Conservation (phyloP, 1,284 basidiomycete genomes). For the Trichosporon inkin region DNA sequence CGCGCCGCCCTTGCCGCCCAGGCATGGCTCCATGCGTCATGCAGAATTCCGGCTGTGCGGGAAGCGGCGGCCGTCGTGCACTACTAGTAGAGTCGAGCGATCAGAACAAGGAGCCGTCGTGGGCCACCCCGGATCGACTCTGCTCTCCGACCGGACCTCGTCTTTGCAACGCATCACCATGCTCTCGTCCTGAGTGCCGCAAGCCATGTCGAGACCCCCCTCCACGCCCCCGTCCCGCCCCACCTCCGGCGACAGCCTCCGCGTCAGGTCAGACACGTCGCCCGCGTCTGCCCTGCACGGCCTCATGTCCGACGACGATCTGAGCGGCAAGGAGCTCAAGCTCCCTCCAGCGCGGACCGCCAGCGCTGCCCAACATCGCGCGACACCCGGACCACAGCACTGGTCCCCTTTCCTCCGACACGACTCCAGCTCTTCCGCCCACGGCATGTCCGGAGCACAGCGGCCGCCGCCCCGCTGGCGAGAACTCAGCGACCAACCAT, state of each 20-base stretch:
- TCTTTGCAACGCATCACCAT: not conserved
- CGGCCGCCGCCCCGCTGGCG: slow-evolving; percentile 17
- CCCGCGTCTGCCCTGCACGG: slow-evolving; percentile 4
- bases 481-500: slow-evolving; percentile 13
- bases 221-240: not conserved
- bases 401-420: slow-evolving; percentile 2
- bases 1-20: too few species aligned
- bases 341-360: slow-evolving; percentile 8
- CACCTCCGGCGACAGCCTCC: slow-evolving; percentile 1
- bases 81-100: too few species aligned
- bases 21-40: not conserved
- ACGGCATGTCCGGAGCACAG: not conserved
- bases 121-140: not conserved
- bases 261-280: slow-evolving; percentile 4
- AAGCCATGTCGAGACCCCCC: not conserved
- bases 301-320: slow-evolving; percentile 8
- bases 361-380: not conserved
- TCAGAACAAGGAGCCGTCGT: not conserved
- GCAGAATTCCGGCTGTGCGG: slow-evolving; percentile 4
- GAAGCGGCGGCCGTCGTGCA: slow-evolving; percentile 1
- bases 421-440: not conserved
- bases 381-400: not conserved
- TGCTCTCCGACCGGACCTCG: not conserved
- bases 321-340: slow-evolving; percentile 9
- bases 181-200: not conserved